Evolutionary conservation across 2,329 filamentous ascomycete genomes (phyloP).

Genomic region (Fusarium aywerte): DNA sequence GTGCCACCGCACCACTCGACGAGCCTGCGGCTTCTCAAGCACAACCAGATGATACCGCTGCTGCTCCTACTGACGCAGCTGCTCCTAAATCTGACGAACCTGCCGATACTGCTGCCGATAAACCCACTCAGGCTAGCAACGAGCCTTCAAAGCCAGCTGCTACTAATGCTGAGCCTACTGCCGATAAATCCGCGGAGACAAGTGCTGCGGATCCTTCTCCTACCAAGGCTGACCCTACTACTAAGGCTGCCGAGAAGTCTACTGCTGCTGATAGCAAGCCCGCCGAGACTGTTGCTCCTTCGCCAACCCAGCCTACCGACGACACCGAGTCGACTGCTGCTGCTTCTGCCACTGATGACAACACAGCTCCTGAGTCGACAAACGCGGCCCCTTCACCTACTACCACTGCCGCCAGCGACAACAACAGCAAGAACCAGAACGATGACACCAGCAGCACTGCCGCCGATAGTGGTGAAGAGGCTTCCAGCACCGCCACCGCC

Average conservation of each 20-base stretch:
- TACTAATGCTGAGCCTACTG: constrained; percentile 23
- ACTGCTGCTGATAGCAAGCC: constrained; percentile 29
- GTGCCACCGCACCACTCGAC: constrained; percentile 15
- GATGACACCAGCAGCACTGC: constrained; percentile 20
- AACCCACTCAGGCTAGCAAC: constrained; percentile 21
- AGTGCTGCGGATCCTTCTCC: constrained; percentile 29
- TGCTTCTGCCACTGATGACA: constrained; percentile 21
- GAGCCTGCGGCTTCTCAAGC: constrained; percentile 20
- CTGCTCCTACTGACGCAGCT: constrained; percentile 16
- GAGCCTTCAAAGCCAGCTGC: constrained; percentile 25
- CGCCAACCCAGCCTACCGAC: constrained; percentile 13
- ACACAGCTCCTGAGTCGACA: constrained; percentile 22
- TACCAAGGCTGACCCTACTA: constrained; percentile 14
- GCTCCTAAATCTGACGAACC: constrained; percentile 19
- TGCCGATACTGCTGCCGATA: constrained; percentile 19
- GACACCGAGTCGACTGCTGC: constrained; percentile 14
- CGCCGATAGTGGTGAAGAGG: constrained; percentile 24
- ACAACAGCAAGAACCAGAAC: constrained; percentile 15
- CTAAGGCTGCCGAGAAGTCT: constrained; percentile 32
- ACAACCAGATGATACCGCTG: constrained; percentile 9
- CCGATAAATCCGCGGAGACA: constrained; percentile 27
- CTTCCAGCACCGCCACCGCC: constrained; percentile 13
- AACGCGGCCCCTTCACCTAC: constrained; percentile 32
- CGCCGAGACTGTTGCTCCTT: constrained; percentile 9
- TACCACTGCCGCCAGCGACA: constrained; percentile 13